Evolutionary conservation across 768 basidiomycete genomes (phyloP), one percentile per base, ranked within the genome.

Genomic region (Agaricus subrufescens): DNA sequence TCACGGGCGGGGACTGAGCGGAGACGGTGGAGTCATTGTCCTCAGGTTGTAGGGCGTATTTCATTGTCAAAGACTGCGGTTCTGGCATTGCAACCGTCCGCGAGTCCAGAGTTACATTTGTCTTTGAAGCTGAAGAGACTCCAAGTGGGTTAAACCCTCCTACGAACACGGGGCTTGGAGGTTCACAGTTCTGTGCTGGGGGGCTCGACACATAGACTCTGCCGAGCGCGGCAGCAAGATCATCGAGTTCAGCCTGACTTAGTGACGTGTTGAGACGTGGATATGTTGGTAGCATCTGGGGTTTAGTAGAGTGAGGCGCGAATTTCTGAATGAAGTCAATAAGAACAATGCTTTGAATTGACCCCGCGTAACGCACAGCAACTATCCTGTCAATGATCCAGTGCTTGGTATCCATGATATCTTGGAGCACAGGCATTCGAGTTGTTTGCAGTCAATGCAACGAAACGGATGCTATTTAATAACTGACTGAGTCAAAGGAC

Each of bases 71-170:
- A 26, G 74, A 75, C 31, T 70, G 68, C 30, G 56, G 34, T 8
- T 38, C 34, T 6, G 81, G 78, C 61, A 77, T 73, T 14, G 65
- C 59, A 25, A 71, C 68, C 19, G 46, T 71, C 65, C 50, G 61
- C 59, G n/a, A 38, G 34, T 31, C 1, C 48, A 23, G 57, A 59
- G 23, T 66, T 29, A 61, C 52, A 38, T 57, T 53, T 27, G 58
- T 42, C 11, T 46, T 49, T 65, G 66, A 37, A 65, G 58, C 30
- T 60, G 57, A 50, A 49, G 54, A 30, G 34, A 52, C 27, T 23
- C 52, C 48, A 11, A 60, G 50, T 40, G 73, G 72, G 60, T 71
- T 52, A 62, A 85, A 85, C 30, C 83, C 82, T 15, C 81, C 82
- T 31, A 83, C 65, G 60, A 85, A 84, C 29, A 59, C 58, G 45